phyloP scores from a whole-genome alignment of 257 asterid genomes.

The Fraxinus cuspidata region DNA sequence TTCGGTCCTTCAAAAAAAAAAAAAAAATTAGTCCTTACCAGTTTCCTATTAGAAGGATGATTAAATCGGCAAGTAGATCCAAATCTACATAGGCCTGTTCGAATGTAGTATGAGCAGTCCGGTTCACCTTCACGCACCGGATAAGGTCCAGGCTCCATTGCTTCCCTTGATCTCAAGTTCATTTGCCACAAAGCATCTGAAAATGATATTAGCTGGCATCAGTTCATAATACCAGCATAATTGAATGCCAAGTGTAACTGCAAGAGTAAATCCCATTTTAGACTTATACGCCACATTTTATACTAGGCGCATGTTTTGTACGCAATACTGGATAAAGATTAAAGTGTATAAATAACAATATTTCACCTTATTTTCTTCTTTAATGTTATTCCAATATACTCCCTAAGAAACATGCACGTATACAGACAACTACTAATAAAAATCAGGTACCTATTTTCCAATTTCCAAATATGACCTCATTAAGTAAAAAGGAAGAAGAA shows the following conservation, averaged over 20 bases:
- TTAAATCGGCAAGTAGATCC: conserved; percentile 85
- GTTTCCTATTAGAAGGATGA: conserved; percentile 76
- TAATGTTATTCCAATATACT: not conserved
- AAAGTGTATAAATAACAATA: not conserved
- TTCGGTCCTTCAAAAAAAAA: conserved; percentile 11
- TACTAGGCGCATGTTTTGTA: not conserved
- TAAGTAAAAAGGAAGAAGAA: not conserved
- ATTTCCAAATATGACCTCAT: conserved; percentile 1
- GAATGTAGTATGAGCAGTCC: conserved; percentile 82
- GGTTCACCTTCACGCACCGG: conserved; percentile 90
- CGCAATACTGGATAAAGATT: not conserved
- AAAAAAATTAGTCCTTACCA: conserved; percentile 51
- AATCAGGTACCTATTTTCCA: not conserved
- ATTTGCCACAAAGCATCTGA: conserved; percentile 76
- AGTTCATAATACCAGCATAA: conserved; percentile 22
- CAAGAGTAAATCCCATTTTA: not conserved
- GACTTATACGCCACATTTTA: not conserved
- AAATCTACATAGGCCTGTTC: conserved; percentile 88
- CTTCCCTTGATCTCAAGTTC: conserved; percentile 71
- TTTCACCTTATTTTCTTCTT: not conserved
- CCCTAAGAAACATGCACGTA: not conserved
- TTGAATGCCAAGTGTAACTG: conserved; percentile 14
- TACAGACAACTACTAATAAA: not conserved
- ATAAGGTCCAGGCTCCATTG: conserved; percentile 65
- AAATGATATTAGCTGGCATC: conserved; percentile 26